A percentile compares a stretch with the other conserved stretches of the same genome.
phyloP scores from a whole-genome alignment of 2,329 filamentous ascomycete genomes.

The Hypoxylon sp. region DNA sequence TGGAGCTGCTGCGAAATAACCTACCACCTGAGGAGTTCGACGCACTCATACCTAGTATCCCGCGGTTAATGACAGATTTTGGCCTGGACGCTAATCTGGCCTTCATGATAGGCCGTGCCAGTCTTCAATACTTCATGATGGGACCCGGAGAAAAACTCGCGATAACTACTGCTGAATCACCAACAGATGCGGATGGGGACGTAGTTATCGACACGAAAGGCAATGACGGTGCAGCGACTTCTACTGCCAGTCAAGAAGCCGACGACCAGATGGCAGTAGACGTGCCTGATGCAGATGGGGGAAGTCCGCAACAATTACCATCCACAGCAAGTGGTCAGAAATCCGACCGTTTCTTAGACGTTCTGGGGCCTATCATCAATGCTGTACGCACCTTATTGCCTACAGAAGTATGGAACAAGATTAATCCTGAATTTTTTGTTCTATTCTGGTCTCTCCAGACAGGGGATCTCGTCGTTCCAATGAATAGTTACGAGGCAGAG shows the following conservation, averaged over 20 bases:
- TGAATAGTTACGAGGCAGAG: conserved; percentile 83
- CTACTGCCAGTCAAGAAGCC: conserved; percentile 34
- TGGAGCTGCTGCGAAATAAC: conserved; percentile 89
- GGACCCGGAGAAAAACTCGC: conserved; percentile 55
- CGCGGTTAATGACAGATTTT: conserved; percentile 81
- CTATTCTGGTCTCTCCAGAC: conserved; percentile 94
- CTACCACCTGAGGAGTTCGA: conserved; percentile 84
- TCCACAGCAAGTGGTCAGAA: conserved; percentile 55
- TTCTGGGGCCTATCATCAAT: conserved; percentile 81
- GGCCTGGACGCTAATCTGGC: conserved; percentile 85
- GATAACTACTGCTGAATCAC: conserved; percentile 46
- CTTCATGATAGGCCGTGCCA: conserved; percentile 85
- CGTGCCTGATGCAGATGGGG: conserved; percentile 47
- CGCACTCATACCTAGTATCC: conserved; percentile 79
- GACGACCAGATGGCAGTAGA: conserved; percentile 55
- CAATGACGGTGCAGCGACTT: conserved; percentile 47
- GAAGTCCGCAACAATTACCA: conserved; percentile 43
- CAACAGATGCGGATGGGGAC: conserved; percentile 71
- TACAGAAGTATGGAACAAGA: conserved; percentile 74
- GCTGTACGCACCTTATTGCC: conserved; percentile 75
- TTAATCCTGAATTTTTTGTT: conserved; percentile 86
- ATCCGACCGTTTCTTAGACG: conserved; percentile 72
- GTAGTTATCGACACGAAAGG: conserved; percentile 63
- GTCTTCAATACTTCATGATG: conserved; percentile 77
- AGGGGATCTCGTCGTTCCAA: conserved; percentile 83